Percentiles rank a stretch among this genome's conserved stretches.
Evolutionary conservation across 1,284 basidiomycete genomes (phyloP).

Genomic region (Rhodotorula sp.): DNA sequence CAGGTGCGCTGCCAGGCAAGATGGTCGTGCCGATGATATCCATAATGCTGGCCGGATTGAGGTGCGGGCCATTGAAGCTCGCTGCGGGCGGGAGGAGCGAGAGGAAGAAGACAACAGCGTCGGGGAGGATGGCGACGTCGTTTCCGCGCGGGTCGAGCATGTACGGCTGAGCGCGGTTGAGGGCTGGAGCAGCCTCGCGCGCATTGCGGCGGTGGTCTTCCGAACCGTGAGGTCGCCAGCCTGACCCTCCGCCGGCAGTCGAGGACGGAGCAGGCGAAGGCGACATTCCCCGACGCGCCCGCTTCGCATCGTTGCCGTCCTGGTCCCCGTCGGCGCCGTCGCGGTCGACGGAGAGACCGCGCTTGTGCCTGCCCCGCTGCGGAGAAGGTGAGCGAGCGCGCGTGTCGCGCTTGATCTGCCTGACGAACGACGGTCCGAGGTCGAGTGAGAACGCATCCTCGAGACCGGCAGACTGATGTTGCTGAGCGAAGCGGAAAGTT

Average conservation of each 20-base stretch:
- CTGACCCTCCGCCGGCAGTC: constrained; percentile 19
- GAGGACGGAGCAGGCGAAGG: constrained; percentile 48
- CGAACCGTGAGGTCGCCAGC: neutral
- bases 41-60: constrained; percentile 38
- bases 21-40: constrained; percentile 39
- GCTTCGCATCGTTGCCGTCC: constrained; percentile 14
- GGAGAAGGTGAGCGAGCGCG: constrained; percentile 19
- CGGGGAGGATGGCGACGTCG: constrained; percentile 56
- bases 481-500: constrained; percentile 85
- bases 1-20: constrained; percentile 37
- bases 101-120: constrained; percentile 74
- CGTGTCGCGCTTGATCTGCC: constrained; percentile 4
- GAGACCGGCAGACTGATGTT: constrained; percentile 80
- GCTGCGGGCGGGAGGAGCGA: constrained; percentile 67
- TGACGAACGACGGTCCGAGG: constrained; percentile 58
- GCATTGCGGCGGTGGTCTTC: constrained; percentile 15
- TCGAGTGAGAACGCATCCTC: constrained; percentile 88
- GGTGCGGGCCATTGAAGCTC: constrained; percentile 64
- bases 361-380: constrained; percentile 18
- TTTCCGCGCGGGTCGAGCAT: constrained; percentile 34
- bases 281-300: constrained; percentile 12
- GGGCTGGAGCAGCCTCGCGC: constrained; percentile 55
- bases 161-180: constrained; percentile 34
- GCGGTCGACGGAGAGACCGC: constrained; percentile 53
- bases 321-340: constrained; percentile 52